These are phyloP conservation scores for Pelargonium fulgidum DNA, from an alignment of 441 rosid genomes.

Conservation along the genomic window DNA sequence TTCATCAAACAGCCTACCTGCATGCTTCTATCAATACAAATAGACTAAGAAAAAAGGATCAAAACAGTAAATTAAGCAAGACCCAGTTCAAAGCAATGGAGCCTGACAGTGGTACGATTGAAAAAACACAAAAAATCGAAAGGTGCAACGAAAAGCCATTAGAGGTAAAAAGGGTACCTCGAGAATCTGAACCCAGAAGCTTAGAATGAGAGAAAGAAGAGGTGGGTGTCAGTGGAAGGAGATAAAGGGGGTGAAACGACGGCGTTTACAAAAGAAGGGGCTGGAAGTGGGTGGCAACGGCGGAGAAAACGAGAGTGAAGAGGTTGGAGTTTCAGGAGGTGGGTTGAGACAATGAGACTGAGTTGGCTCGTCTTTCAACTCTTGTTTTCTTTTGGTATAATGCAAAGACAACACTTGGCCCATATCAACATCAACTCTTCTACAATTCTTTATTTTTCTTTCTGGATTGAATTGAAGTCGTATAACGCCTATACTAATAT, in stretches of 20 bases:
- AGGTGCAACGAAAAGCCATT: not conserved
- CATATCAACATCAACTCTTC: no score
- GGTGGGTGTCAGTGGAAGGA: not conserved
- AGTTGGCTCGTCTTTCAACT: not conserved
- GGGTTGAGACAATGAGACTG: no score
- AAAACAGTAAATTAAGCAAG: not conserved
- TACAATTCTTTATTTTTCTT: no score
- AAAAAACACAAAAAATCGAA: not conserved
- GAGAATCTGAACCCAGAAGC: not conserved
- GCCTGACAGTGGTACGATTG: not conserved
- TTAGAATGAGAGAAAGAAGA: not conserved
- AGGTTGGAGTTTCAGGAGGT: constrained; percentile 32
- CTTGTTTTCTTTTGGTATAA: not conserved
- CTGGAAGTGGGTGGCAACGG: constrained; percentile 14
- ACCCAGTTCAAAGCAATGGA: constrained; percentile 2
- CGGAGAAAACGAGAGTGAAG: constrained; percentile 36
- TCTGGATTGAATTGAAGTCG: no score
- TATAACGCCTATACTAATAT: no score
- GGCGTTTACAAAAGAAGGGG: not conserved
- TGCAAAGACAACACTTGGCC: no score
- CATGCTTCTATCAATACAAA: not conserved
- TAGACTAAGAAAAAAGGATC: not conserved
- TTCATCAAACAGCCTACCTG: no score
- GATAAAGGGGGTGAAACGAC: constrained; percentile 2
- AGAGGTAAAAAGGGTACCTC: not conserved